Evolutionary conservation across 2,329 filamentous ascomycete genomes (phyloP), one percentile per base, ranked within the genome.

Genomic region (Pseudogymnoascus sp.): DNA sequence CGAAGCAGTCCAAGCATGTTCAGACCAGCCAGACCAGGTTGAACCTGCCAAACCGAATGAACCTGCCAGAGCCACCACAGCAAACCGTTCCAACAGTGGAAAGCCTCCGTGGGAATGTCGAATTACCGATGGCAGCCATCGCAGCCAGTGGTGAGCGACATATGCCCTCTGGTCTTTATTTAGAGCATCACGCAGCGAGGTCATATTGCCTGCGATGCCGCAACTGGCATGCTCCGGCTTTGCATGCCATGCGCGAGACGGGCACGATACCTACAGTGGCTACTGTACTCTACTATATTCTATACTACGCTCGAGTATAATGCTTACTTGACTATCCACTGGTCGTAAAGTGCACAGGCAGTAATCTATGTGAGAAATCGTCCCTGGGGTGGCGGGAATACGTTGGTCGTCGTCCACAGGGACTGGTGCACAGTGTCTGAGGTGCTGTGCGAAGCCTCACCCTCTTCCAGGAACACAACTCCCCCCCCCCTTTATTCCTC

Each of bases 361-460:
- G 47, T 53, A 53, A 53, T 53, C 26, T 53, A 53, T 53, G 47
- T 53, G 47, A 53, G 47, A 26, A 53, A 53, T 53, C n/a, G 14
- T 31, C 44, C 44, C n/a, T 31, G 47, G 47, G 47, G 47, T 53
- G 47, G 47, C 47, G 26, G 47, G 6, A 31, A 31, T 53, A 53
- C 47, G 24, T 7, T 29, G 24, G 24, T 50, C 21, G 24, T 16
- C 14, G 14, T 53, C 24, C 44, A 53, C 44, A 53, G 44, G 47
- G 47, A 19, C 47, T 19, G 14, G 47, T 53, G 5, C 26, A 31
- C 26, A 31, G 26, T 53, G 47, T 53, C 47, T 53, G 8, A 50
- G n/a, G 47, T 31, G 47, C 47, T 53, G 47, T 50, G 47, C n/a
- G 3, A 7, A 53, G 24, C 47, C 26, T 31, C 26, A 53, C 47